Evolutionary conservation across 768 basidiomycete genomes (phyloP), one percentile per base, ranked within the genome.

Genomic region (Lactifluus subvellereus): DNA sequence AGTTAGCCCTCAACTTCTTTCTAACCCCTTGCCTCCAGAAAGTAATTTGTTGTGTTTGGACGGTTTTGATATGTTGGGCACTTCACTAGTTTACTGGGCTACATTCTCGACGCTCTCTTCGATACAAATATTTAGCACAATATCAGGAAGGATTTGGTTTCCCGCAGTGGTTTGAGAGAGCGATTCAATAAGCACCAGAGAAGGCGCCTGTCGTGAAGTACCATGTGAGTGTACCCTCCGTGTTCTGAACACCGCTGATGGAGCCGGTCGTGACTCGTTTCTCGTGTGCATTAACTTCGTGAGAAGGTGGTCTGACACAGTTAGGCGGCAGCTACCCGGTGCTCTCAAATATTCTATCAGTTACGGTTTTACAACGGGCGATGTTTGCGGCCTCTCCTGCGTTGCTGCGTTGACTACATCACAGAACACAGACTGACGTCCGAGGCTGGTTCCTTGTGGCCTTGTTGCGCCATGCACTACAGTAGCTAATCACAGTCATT

Each of bases 1-100:
- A 74, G 47, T 48, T 48, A 53, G 16, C n/a, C 37, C 27, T 35
- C 22, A 30, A 6, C 18, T 20, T 38, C 18, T 16, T 38, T 53
- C 27, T 33, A 37, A 53, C 33, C 27, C 18, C 22, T 30, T 37
- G 50, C 20, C 40, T 33, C 32, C 6, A 2, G 20, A 8, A 33
- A 18, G 10, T 47, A 32, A 9, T 54, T 57, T 37, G 8, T 49
- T 37, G 27, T 14, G 35, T 50, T 20, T 51, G 52, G 32, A 47
- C 10, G 22, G 37, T 35, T 59, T 55, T 33, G 33, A 53, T 37
- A 48, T 20, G 27, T 57, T 33, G 33, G 40, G 22, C 37, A 22
- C 11, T 37, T 51, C 27, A 22, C 9, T 33, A 8, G 43, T 38
- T 43, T 47, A 30, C 50, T 53, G 27, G 27, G 27, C 27, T 27